Conservation (phyloP, 352 stramenopile species). For the Globisporangium canariense region DNA sequence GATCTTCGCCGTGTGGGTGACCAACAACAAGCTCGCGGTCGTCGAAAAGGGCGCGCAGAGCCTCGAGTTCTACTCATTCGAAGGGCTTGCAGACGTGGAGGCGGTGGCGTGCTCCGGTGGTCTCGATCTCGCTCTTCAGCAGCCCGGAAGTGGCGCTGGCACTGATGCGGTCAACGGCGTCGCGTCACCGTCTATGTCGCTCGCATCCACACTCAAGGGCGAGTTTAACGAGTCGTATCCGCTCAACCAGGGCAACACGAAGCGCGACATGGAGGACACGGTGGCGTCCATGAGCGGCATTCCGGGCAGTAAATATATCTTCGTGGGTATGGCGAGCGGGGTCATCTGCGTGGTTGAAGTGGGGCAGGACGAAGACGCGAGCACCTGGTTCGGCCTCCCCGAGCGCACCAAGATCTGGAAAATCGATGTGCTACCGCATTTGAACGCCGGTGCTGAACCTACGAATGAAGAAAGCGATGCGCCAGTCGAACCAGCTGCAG, state of each 20-base stretch:
- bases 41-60: slow-evolving; percentile 50
- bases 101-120: slow-evolving; percentile 10
- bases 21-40: slow-evolving; percentile 54
- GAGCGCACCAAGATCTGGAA: slow-evolving; percentile 59
- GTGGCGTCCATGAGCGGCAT: slow-evolving; percentile 46
- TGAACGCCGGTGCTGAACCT: slow-evolving; percentile 15
- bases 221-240: slow-evolving; percentile 50
- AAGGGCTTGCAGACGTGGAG: slow-evolving; percentile 34
- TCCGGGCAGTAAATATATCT: slow-evolving; percentile 51
- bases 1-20: slow-evolving; percentile 56
- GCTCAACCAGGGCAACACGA: slow-evolving; percentile 50
- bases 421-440: slow-evolving; percentile 69
- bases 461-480: not conserved
- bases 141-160: not conserved
- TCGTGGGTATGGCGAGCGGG: slow-evolving; percentile 72
- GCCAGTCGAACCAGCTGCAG: not conserved
- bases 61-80: slow-evolving; percentile 74
- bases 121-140: slow-evolving; percentile 23
- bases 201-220: slow-evolving; percentile 10
- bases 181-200: not conserved
- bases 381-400: slow-evolving; percentile 32
- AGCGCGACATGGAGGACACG: slow-evolving; percentile 45
- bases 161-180: not conserved
- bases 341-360: slow-evolving; percentile 70
- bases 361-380: slow-evolving; percentile 7